Conservation (phyloP, 768 basidiomycete genomes). For the Jaapia argillacea region DNA sequence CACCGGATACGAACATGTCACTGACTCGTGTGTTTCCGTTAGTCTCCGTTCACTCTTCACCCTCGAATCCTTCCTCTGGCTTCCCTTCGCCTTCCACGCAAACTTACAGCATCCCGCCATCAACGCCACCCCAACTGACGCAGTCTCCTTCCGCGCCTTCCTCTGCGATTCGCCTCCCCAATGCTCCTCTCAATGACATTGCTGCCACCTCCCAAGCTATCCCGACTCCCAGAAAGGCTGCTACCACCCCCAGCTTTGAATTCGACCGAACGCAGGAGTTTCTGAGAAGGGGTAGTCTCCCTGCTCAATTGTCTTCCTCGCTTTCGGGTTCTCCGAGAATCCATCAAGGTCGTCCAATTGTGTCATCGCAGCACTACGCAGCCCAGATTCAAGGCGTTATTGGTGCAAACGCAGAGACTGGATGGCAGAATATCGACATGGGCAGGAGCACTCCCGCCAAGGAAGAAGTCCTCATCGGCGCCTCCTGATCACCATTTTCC, state of each 20-base stretch:
- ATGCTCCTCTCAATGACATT: slow-evolving; percentile 62
- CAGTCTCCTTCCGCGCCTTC: slow-evolving; percentile 31
- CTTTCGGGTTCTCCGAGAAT: too few species aligned
- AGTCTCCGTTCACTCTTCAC: slow-evolving; percentile 38
- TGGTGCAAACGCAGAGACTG: too few species aligned
- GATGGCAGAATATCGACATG: too few species aligned
- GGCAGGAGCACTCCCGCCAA: too few species aligned
- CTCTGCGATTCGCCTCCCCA: slow-evolving; percentile 63
- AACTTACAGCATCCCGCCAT: slow-evolving; percentile 52
- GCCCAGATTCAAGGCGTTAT: too few species aligned
- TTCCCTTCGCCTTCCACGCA: slow-evolving; percentile 56
- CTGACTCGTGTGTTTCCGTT: slow-evolving; percentile 8
- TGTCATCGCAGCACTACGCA: too few species aligned
- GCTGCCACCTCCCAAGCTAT: slow-evolving; percentile 28
- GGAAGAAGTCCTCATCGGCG: too few species aligned
- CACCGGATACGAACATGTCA: too few species aligned
- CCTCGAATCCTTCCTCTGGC: slow-evolving; percentile 51
- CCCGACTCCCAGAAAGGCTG: not conserved
- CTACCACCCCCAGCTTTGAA: not conserved
- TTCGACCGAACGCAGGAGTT: not conserved
- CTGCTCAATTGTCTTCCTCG: not conserved
- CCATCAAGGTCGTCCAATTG: too few species aligned
- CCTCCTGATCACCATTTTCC: too few species aligned
- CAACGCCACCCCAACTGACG: slow-evolving; percentile 44
- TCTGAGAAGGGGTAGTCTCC: not conserved